Evolutionary conservation across 805 yeast genomes (phyloP).

Genomic region (Lachancea waltii): DNA sequence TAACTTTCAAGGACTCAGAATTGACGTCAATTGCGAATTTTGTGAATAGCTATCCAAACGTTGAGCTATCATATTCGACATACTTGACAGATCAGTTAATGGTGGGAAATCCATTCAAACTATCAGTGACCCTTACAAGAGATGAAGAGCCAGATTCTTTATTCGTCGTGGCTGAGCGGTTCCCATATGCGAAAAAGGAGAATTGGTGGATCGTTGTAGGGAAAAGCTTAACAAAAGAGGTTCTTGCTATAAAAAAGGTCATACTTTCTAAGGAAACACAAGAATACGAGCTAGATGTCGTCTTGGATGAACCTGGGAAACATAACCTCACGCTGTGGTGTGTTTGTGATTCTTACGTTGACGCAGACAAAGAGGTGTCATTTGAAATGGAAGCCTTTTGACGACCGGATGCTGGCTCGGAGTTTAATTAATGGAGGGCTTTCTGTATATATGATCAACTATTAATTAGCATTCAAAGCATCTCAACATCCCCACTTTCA

Average conservation of each 20-base stretch:
- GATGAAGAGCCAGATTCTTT: slow-evolving; percentile 77
- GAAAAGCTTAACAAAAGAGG: slow-evolving; percentile 47
- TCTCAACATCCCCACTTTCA: slow-evolving; percentile 17
- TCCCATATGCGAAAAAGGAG: slow-evolving; percentile 48
- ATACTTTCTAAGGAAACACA: slow-evolving; percentile 48
- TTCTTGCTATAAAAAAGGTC: slow-evolving; percentile 69
- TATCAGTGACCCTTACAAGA: slow-evolving; percentile 47
- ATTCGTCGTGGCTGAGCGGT: slow-evolving; percentile 50
- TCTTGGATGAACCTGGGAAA: slow-evolving; percentile 53
- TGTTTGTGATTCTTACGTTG: slow-evolving; percentile 86
- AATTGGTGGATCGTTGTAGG: slow-evolving; percentile 90
- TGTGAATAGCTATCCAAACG: slow-evolving; percentile 83
- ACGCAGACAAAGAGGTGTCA: slow-evolving; percentile 78
- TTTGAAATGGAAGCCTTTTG: slow-evolving; percentile 46
- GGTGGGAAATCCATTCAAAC: slow-evolving; percentile 42
- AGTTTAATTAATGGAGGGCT: not conserved
- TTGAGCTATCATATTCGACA: slow-evolving; percentile 58
- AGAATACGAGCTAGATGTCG: slow-evolving; percentile 45
- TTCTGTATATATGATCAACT: not conserved
- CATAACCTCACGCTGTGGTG: slow-evolving; percentile 71
- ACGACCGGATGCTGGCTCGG: not conserved
- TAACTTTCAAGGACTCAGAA: slow-evolving; percentile 46
- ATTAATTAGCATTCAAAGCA: slow-evolving; percentile 8
- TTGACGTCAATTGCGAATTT: slow-evolving; percentile 72
- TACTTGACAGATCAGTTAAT: slow-evolving; percentile 37